Base-by-base conservation (phyloP, 352 stramenopile genomes). In the Globisporangium spinosum region DNA sequence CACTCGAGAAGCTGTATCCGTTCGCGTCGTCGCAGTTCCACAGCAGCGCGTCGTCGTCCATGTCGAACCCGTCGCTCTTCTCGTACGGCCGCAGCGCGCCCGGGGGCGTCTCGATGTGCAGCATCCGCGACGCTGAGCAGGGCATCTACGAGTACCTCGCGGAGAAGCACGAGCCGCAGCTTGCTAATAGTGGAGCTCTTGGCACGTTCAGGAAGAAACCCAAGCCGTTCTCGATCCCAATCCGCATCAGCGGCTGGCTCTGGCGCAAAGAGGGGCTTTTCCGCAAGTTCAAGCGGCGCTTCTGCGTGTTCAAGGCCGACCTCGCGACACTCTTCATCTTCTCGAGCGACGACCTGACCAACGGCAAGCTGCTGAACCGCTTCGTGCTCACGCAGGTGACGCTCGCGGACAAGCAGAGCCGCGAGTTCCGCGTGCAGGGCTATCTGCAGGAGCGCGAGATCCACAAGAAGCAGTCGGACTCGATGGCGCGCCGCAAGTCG, bases 71-170 rank as follows among this genome's bases (percentile, higher is more conserved):
- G 25, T 65, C 40, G 10, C 43, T 65, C 38, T 60, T 60, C 17
- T 60, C 55, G 15, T 43, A 60, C 3, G 47, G 47, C 20, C 55
- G 29, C 27, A 43, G 55, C 55, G 55, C 17, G 15, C 27, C 55
- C 1, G 55, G 29, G 5, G 25, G 58, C 12, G 58, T 63, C n/a
- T 63, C 58, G 10, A 32, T 63, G 8, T 74, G 82, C 32, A 84
- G 70, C 64, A 76, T 88, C 43, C 76, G 78, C 3, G 80, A 90
- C 65, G 71, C 64, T 34, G 74, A 78, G 62, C 67, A 87, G 45
- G 80, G 80, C 40, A 67, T 89, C 12, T 86, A 87, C 73, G 78
- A 89, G 74, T 90, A 90, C 57, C 29, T 90, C 32, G 82, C 85
- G 49, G 78, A 89, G 64, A 71, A 82, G 47, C 70, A 77, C 53